Base-by-base conservation (phyloP, 2,329 filamentous ascomycete genomes). In the Cladophialophora bantiana region DNA sequence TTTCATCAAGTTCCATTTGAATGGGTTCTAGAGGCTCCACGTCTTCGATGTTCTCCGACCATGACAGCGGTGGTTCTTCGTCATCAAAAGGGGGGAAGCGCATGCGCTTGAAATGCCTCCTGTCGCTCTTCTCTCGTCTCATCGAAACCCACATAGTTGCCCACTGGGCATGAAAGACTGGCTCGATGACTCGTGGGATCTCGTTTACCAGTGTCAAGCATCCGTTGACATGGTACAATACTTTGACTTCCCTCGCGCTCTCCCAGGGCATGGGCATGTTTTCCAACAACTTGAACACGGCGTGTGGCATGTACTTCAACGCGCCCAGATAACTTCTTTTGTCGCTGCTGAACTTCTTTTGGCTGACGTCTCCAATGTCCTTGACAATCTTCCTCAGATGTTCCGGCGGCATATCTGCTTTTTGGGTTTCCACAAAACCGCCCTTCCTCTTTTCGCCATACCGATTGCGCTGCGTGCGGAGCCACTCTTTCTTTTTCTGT, bases 181-280 rank as follows among this genome's bases (percentile, higher is more conserved):
- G 95, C 77, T 98, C 95, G 75, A 99, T 98, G 63, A 99, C 96
- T 74, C 96, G 88, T 13, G 96, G 95, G 6, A 90, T 93, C 82
- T 99, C 95, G 78, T 99, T 99, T 75, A 99, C 96, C 64, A 99
- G 82, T 1, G 95, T 99, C 80, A 99, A 80, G 76, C 96, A 99
- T 35, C 95, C 95, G 75, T 99, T 99, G 74, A 98, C 94, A 77
- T 99, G 95, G 78, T 99, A 99, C 12, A 99, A 84, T 34, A 99
- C 95, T 81, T 98, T 98, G 69, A 99, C 96, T 76, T 99, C 95
- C 70, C 94, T 88, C 32, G 93, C 89, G 65, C 93, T 95, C 82
- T 99, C 95, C 95, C 95, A 99, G 0, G 95, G 95, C 95, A 99
- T 99, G 3, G 95, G 95, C 95, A 99, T 99, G 75, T 99, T 99